phyloP scores from a whole-genome alignment of 2,329 filamentous ascomycete genomes.

The Talaromyces sp. region DNA sequence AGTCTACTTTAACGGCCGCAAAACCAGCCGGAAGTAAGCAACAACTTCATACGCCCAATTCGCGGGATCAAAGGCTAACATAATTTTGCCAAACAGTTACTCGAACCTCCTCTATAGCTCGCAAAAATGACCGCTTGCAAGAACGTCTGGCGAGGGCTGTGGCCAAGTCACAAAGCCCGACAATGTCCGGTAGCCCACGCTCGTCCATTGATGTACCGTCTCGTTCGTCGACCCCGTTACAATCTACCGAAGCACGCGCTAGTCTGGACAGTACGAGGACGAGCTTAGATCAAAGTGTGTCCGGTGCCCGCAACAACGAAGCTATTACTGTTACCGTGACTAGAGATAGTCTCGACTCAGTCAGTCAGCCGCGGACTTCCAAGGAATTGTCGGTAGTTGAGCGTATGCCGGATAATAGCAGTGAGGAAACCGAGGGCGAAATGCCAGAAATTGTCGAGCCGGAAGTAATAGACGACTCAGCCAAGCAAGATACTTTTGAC shows the following conservation, averaged over 20 bases:
- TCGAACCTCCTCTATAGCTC: slow-evolving; percentile 62
- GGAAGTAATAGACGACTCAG: not conserved
- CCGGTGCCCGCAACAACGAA: slow-evolving; percentile 19
- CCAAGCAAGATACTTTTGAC: not conserved
- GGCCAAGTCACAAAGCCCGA: slow-evolving; percentile 62
- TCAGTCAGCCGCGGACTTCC: slow-evolving; percentile 24
- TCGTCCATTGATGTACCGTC: slow-evolving; percentile 49
- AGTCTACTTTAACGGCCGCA: slow-evolving; percentile 13
- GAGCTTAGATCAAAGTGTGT: slow-evolving; percentile 24
- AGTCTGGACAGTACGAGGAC: slow-evolving; percentile 33
- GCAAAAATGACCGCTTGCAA: slow-evolving; percentile 77
- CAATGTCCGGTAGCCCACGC: slow-evolving; percentile 44
- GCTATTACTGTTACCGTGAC: slow-evolving; percentile 16
- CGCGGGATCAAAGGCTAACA: no score
- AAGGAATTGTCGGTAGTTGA: slow-evolving; percentile 22
- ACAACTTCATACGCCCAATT: not conserved
- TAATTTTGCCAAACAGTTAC: slow-evolving; percentile 46
- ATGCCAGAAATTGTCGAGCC: slow-evolving; percentile 4
- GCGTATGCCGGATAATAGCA: not conserved
- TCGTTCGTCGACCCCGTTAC: slow-evolving; percentile 50
- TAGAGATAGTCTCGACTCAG: slow-evolving; percentile 32
- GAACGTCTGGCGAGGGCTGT: slow-evolving; percentile 86
- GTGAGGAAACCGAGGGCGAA: slow-evolving; percentile 11
- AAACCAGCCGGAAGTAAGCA: slow-evolving; percentile 31
- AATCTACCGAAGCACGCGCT: slow-evolving; percentile 42